Evolutionary conservation across 2,329 filamentous ascomycete species (phyloP), one percentile per base, ranked within the genome.

Genomic region (Conoideocrella luteorostrata): DNA sequence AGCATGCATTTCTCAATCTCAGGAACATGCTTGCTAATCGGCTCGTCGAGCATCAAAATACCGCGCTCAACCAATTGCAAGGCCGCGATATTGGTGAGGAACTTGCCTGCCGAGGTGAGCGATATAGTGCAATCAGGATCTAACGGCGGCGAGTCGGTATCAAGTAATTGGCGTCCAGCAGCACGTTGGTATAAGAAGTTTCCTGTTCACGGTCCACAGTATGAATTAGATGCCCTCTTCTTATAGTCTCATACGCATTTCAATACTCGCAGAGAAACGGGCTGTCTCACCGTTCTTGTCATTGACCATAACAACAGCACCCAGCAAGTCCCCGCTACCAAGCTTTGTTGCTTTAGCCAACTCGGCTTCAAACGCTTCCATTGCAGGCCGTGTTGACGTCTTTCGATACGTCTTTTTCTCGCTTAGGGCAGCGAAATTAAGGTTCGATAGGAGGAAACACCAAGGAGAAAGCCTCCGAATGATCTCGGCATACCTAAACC

Each of bases 1-100:
- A 45, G 35, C 37, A 45, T 32, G 43, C 43, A 45, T 40, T 45
- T 45, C 36, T 45, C 22, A 36, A 45, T 45, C 37, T 45, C 43
- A 36, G 43, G 43, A 35, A 41, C 3, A 36, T 45, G 32, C 20
- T 45, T 45, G 43, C 43, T 41, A 23, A 45, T 45, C 22, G 43
- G 43, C 37, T 45, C 43, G 37, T 45, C 43, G 13, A 45, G 43
- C 37, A 30, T 41, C 37, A 45, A 17, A 35, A 41, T 40, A 21
- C 32, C 28, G 21, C 43, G 43, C 41, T 45, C 43, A 18, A 45
- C 43, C 15, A 45, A 39, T 39, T 45, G 43, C 29, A 45, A 36
- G 36, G 43, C 36, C 15, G 43, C 43, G 37, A 45, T 41, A 41
- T 41, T 45, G 28, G 43, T 45, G 13, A 45, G 5, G 21, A 45